A percentile compares a stretch with the other conserved stretches of the same genome.
These are phyloP conservation scores for Cystobasidiaceae sp. DNA, from an alignment of 1,284 basidiomycete species.

Conservation along the genomic window DNA sequence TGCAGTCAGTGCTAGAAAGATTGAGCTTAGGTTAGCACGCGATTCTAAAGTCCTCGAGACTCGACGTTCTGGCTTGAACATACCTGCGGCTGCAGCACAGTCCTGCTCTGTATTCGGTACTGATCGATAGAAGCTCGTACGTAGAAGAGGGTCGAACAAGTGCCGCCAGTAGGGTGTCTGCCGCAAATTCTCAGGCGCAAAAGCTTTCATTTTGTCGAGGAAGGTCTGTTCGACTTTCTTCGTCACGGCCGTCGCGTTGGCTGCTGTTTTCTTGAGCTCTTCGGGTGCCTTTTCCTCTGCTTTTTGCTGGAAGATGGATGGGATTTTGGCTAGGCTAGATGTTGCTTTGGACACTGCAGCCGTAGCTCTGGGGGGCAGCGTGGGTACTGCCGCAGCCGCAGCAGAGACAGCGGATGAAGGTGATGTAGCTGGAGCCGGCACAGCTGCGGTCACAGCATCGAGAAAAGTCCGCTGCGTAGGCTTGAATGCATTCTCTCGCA, in stretches of 20 bases:
- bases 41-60: background rate
- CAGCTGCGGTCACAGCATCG: constrained; percentile 32
- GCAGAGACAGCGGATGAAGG: background rate
- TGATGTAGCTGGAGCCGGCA: background rate
- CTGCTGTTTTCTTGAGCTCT: constrained; percentile 4
- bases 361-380: background rate
- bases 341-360: constrained; percentile 29
- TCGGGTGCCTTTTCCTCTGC: background rate
- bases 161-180: background rate
- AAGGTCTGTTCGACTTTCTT: constrained; percentile 22
- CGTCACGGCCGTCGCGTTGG: constrained; percentile 26
- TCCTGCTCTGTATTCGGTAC: background rate
- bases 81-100: background rate
- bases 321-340: constrained; percentile 32
- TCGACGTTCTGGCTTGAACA: background rate
- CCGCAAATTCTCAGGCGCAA: constrained; percentile 18
- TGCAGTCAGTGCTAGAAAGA: constrained; percentile 58
- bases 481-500: constrained; percentile 36
- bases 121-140: background rate
- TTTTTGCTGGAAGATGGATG: constrained; percentile 35
- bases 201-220: constrained; percentile 2
- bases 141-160: constrained; percentile 4
- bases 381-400: background rate
- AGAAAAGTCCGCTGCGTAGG: constrained; percentile 32
- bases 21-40: background rate